Conservation (phyloP, 129 eudicot genomes). For the Logfia minima region DNA sequence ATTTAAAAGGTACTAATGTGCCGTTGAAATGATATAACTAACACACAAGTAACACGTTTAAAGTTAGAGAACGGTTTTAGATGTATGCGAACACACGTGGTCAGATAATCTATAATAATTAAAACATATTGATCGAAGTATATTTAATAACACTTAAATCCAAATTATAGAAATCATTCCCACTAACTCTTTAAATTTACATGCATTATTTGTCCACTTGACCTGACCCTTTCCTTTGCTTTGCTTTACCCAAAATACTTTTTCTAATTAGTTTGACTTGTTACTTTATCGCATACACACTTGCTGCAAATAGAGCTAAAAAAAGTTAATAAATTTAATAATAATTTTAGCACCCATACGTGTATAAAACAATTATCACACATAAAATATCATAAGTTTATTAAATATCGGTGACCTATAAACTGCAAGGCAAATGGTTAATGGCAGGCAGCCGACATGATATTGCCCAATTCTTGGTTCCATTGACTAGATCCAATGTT, state of each 20-base stretch:
- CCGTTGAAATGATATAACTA: no score
- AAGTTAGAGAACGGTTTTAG: no score
- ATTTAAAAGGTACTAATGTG: no score
- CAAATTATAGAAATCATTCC: not conserved
- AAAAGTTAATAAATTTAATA: no score
- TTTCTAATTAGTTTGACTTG: not conserved
- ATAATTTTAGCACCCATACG: no score
- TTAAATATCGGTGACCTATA: not conserved
- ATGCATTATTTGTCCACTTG: not conserved
- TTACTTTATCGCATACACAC: not conserved
- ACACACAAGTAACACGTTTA: no score
- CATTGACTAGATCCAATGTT: slow-evolving; percentile 25
- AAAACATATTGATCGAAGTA: not conserved
- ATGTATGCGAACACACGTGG: no score
- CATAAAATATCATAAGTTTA: no score
- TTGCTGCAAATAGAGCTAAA: not conserved
- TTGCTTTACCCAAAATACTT: slow-evolving; percentile 3
- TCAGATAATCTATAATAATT: no score
- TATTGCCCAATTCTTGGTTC: slow-evolving; percentile 10
- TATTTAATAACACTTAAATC: not conserved
- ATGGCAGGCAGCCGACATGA: slow-evolving; percentile 26
- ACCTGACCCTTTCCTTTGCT: not conserved
- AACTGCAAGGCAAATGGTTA: not conserved
- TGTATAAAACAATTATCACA: no score
- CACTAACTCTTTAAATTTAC: not conserved